Evolutionary conservation across 768 basidiomycete genomes (phyloP).

Genomic region (Tephrocybe sp.): DNA sequence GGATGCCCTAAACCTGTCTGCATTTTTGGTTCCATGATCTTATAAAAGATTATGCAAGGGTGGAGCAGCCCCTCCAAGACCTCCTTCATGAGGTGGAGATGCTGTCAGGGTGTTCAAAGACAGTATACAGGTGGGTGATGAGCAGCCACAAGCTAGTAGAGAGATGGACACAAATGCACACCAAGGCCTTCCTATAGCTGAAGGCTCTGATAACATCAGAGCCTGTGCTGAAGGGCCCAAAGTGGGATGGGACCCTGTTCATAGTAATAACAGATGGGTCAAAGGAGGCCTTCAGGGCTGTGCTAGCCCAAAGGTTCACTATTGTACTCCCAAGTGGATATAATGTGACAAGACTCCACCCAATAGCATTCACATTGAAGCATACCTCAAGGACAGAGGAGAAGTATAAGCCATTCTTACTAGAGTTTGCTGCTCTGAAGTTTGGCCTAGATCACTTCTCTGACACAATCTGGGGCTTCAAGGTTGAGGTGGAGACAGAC

Average conservation of each 20-base stretch:
- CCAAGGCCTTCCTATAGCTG: conserved; percentile 24
- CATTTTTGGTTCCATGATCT: conserved; percentile 26
- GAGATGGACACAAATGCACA: conserved; percentile 22
- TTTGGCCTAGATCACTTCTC: conserved; percentile 28
- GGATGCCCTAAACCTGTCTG: conserved; percentile 27
- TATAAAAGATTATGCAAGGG: conserved; percentile 30
- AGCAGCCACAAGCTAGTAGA: conserved; percentile 7
- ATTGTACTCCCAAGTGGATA: conserved; percentile 11
- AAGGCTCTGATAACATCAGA: conserved; percentile 30
- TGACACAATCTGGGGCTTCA: conserved; percentile 24
- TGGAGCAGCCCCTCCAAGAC: conserved; percentile 31
- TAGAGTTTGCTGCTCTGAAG: conserved; percentile 37
- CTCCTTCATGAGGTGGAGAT: conserved; percentile 21
- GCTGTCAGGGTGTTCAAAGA: conserved; percentile 10
- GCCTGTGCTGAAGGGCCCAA: conserved; percentile 30
- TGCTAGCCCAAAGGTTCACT: conserved; percentile 26
- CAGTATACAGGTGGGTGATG: conserved; percentile 17
- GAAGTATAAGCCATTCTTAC: conserved; percentile 23
- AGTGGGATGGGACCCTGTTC: conserved; percentile 31
- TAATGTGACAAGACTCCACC: conserved; percentile 17
- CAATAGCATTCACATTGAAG: conserved; percentile 31
- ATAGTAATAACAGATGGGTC: conserved; percentile 20
- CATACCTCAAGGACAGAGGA: conserved; percentile 23
- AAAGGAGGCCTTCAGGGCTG: conserved; percentile 10
- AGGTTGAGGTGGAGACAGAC: conserved; percentile 31